phyloP scores from a whole-genome alignment of 139 green algal genomes.

The Auxenochlorella pyrenoidosa region DNA sequence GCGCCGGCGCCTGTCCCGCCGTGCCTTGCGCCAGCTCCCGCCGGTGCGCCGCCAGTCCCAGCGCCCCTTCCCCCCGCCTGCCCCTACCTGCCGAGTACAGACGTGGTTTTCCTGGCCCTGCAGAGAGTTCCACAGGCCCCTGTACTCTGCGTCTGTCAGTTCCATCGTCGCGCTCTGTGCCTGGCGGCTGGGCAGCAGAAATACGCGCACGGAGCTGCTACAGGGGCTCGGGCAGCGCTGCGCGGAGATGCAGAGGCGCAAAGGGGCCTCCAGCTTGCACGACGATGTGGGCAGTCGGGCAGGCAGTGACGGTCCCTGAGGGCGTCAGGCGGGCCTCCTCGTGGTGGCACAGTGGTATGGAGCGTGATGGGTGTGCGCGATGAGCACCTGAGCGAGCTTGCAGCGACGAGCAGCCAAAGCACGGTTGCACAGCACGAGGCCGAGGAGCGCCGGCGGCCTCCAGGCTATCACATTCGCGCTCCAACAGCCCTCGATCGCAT shows the following conservation, averaged over 20 bases:
- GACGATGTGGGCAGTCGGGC: background rate
- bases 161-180: background rate
- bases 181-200: conserved; percentile 10
- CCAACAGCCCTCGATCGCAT: background rate
- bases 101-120: conserved; percentile 25
- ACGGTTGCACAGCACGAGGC: background rate
- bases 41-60: no score
- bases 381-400: background rate
- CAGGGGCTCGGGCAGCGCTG: background rate
- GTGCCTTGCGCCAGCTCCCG: no score
- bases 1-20: no score
- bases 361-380: background rate
- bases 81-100: conserved; percentile 22
- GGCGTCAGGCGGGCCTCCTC: background rate
- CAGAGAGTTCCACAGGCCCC: background rate
- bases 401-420: background rate
- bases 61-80: no score
- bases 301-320: background rate
- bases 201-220: background rate
- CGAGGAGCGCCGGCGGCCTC: background rate
- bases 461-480: background rate
- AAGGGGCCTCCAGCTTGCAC: background rate
- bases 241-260: conserved; percentile 5
- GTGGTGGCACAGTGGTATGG: background rate
- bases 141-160: conserved; percentile 5